Conservation (phyloP, 108 stramenopile species). For the Ochromonas danica region DNA sequence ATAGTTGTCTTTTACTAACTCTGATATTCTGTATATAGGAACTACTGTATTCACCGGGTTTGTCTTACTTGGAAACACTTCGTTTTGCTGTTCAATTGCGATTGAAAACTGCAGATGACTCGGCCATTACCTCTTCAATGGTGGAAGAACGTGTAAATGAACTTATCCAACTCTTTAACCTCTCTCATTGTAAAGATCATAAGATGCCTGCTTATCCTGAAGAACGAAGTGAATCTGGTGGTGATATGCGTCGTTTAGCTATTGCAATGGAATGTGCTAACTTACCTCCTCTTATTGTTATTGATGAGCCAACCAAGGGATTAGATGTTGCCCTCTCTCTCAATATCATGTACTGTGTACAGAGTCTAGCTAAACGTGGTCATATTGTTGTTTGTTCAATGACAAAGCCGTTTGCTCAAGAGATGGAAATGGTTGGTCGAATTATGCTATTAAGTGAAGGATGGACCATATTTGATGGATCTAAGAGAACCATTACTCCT, state of each 20-base stretch:
- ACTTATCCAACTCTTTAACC: background rate
- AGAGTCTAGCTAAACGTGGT: slow-evolving; percentile 1
- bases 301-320: slow-evolving; percentile 21
- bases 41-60: slow-evolving; percentile 1
- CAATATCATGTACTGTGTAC: background rate
- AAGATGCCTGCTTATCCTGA: background rate
- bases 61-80: slow-evolving; percentile 6
- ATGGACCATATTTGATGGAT: background rate
- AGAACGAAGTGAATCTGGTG: background rate
- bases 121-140: background rate
- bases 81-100: slow-evolving; percentile 4
- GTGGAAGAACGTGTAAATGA: slow-evolving; percentile 6
- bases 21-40: background rate
- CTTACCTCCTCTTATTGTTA: slow-evolving; percentile 27
- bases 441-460: slow-evolving; percentile 1
- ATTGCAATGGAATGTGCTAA: background rate
- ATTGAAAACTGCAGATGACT: background rate
- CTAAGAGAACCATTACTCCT: background rate
- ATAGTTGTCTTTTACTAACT: background rate
- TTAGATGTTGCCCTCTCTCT: background rate
- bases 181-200: background rate
- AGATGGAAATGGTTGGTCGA: background rate
- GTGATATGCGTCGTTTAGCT: slow-evolving; percentile 27
- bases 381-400: slow-evolving; percentile 7
- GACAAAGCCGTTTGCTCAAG: background rate